Evolutionary conservation across 208 protist genomes (phyloP).

Genomic region (Trypanosoma theileri): DNA sequence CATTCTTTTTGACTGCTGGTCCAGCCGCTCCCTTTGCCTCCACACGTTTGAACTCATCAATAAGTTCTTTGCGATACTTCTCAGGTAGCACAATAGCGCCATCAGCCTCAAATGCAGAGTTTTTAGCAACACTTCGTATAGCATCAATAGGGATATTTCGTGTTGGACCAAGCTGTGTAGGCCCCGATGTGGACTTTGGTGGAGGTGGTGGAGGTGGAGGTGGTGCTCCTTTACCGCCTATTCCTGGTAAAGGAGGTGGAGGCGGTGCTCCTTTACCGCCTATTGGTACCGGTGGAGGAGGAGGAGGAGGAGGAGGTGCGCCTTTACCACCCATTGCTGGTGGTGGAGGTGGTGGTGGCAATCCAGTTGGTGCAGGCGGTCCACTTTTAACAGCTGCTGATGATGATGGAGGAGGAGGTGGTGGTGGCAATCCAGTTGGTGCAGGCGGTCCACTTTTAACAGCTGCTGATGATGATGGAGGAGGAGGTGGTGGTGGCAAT

Average conservation of each 20-base stretch:
- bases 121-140: slow-evolving; percentile 27
- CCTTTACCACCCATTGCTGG: slow-evolving; percentile 21
- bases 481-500: slow-evolving; percentile 29
- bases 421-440: slow-evolving; percentile 4
- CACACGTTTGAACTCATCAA: slow-evolving; percentile 35
- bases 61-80: slow-evolving; percentile 26
- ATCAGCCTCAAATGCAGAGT: slow-evolving; percentile 35
- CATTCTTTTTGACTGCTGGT: slow-evolving; percentile 13
- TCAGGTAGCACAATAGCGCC: slow-evolving; percentile 22
- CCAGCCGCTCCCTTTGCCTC: slow-evolving; percentile 25
- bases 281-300: slow-evolving; percentile 3
- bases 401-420: slow-evolving; percentile 17
- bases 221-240: slow-evolving; percentile 14
- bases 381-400: slow-evolving; percentile 14
- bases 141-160: slow-evolving; percentile 61
- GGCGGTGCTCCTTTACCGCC: not conserved
- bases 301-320: slow-evolving; percentile 16
- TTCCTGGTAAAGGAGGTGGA: slow-evolving; percentile 36
- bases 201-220: slow-evolving; percentile 26
- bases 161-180: slow-evolving; percentile 19
- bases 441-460: slow-evolving; percentile 13
- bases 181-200: not conserved
- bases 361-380: slow-evolving; percentile 13
- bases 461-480: slow-evolving; percentile 22
- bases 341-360: slow-evolving; percentile 36